These are phyloP conservation scores for Tylopilus subfusipes DNA, from an alignment of 768 basidiomycete genomes.

Conservation along the genomic window DNA sequence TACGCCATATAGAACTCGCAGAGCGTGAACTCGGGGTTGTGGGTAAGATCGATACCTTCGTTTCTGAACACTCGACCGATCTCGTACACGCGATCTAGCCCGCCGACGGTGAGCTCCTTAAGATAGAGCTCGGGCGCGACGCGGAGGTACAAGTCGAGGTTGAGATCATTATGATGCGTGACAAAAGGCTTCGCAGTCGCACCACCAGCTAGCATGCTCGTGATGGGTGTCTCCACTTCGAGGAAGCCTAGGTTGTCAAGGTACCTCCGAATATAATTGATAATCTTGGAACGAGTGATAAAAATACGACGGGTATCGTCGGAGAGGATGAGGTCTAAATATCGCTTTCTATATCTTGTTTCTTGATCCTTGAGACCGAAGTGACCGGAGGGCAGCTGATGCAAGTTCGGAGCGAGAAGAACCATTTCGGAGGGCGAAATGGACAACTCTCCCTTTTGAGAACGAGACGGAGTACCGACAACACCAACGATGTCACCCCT, in stretches of 20 bases:
- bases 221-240: slow-evolving; percentile 99
- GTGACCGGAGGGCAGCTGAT: slow-evolving; percentile 89
- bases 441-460: slow-evolving; percentile 93
- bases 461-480: slow-evolving; percentile 81
- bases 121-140: slow-evolving; percentile 97
- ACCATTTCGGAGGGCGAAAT: slow-evolving; percentile 77
- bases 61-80: slow-evolving; percentile 98
- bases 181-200: slow-evolving; percentile 99
- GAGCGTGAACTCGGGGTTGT: slow-evolving; percentile 99
- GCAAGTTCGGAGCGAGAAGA: slow-evolving; percentile 93
- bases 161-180: slow-evolving; percentile 98
- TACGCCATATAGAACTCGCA: slow-evolving; percentile 99
- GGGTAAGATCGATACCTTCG: slow-evolving; percentile 97
- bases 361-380: slow-evolving; percentile 98
- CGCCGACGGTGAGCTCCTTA: slow-evolving; percentile 96
- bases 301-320: slow-evolving; percentile 87
- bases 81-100: slow-evolving; percentile 96
- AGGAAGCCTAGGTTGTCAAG: slow-evolving; percentile 90
- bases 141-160: slow-evolving; percentile 94
- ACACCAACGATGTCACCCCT: slow-evolving; percentile 97
- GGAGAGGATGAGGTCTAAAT: slow-evolving; percentile 96
- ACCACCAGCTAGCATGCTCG: slow-evolving; percentile 92
- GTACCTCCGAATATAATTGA: slow-evolving; percentile 92
- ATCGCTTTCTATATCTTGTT: slow-evolving; percentile 96
- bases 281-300: slow-evolving; percentile 80